A percentile compares a stretch with the other conserved stretches of the same genome.
phyloP scores from a whole-genome alignment of 306 rosid species.

The Castanea crenata region DNA sequence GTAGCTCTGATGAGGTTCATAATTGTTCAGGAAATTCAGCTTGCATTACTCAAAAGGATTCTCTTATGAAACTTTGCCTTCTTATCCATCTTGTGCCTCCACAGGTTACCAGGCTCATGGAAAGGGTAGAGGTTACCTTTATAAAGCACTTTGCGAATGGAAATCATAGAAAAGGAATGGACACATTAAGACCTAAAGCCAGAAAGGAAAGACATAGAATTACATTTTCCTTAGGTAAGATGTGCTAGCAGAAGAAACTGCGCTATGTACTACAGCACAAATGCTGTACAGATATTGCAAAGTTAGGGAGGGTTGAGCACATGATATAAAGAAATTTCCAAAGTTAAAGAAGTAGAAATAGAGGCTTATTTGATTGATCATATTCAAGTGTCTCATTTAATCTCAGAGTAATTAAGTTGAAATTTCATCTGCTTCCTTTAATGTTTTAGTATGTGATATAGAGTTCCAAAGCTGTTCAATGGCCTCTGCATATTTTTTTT shows the following conservation, averaged over 20 bases:
- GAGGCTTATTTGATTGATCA: too few species aligned
- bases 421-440: too few species aligned
- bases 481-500: too few species aligned
- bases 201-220: constrained; percentile 52
- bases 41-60: background rate
- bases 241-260: background rate
- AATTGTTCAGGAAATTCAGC: background rate
- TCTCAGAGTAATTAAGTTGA: too few species aligned
- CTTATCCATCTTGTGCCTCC: constrained; percentile 16
- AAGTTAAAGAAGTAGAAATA: too few species aligned
- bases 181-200: constrained; percentile 43
- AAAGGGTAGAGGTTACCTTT: constrained; percentile 62
- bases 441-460: too few species aligned
- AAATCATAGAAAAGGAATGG: constrained; percentile 47
- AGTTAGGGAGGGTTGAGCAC: too few species aligned
- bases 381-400: too few species aligned
- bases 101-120: constrained; percentile 60
- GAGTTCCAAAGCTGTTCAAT: too few species aligned
- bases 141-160: constrained; percentile 59
- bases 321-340: too few species aligned
- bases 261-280: background rate
- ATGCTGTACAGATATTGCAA: too few species aligned
- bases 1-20: constrained; percentile 56
- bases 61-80: background rate
- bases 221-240: constrained; percentile 48